Evolutionary conservation across 2,329 filamentous ascomycete genomes (phyloP).

Genomic region (Onygena corvina): DNA sequence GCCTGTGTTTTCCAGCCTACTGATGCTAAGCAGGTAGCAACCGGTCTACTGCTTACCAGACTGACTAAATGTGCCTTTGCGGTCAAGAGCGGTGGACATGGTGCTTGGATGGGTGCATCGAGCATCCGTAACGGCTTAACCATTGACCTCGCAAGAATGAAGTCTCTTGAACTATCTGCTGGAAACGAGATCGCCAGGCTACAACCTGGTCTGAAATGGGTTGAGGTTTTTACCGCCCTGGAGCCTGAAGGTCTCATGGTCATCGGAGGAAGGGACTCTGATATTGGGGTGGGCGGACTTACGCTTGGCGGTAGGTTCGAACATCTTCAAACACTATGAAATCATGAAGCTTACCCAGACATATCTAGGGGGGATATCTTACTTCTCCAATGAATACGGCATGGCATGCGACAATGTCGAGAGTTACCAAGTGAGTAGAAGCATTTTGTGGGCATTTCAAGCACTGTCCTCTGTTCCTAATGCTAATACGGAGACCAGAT

Average conservation of each 20-base stretch:
- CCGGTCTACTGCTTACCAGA: constrained; percentile 22
- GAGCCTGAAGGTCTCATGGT: constrained; percentile 24
- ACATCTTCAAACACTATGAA: too few relatives aligned
- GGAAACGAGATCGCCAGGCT: constrained; percentile 23
- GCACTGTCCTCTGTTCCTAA: background rate
- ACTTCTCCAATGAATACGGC: constrained; percentile 24
- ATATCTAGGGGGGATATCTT: constrained; percentile 25
- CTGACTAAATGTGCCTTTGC: constrained; percentile 38
- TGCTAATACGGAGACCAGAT: constrained; percentile 22
- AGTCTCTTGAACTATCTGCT: constrained; percentile 20
- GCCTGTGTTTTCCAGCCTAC: constrained; percentile 26
- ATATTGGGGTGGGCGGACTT: constrained; percentile 22
- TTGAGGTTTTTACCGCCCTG: constrained; percentile 24
- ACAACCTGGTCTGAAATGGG: constrained; percentile 28
- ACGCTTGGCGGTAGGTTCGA: constrained; percentile 25
- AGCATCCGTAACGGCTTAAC: constrained; percentile 33
- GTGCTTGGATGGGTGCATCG: constrained; percentile 37
- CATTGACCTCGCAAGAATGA: constrained; percentile 25
- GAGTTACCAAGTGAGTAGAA: constrained; percentile 22
- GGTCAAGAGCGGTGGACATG: constrained; percentile 41
- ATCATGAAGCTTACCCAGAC: background rate
- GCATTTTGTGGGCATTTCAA: background rate
- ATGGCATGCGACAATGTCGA: constrained; percentile 27
- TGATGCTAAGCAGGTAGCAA: constrained; percentile 22
- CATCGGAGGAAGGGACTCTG: constrained; percentile 24